Conservation (phyloP, 345 rosid species). For the Rhodamnia argentea region DNA sequence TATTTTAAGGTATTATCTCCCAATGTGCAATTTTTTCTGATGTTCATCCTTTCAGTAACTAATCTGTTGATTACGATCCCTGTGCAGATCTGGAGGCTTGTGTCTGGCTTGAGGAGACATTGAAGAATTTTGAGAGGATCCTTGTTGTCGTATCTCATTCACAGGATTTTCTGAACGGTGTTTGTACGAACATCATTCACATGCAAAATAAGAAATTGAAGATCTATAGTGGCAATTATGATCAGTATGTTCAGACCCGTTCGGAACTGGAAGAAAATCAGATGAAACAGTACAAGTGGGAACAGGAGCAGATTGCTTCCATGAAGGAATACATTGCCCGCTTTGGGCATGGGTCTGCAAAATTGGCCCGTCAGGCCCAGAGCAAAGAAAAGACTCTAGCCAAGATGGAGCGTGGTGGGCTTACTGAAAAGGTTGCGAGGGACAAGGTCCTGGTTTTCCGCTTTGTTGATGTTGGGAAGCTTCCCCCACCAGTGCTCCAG, state of each 20-base stretch:
- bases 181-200: slow-evolving; percentile 95
- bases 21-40: background rate
- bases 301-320: slow-evolving; percentile 93
- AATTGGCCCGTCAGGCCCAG: slow-evolving; percentile 98
- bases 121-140: slow-evolving; percentile 89
- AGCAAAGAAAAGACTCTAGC: slow-evolving; percentile 98
- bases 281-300: slow-evolving; percentile 99
- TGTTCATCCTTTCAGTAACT: background rate
- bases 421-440: slow-evolving; percentile 68
- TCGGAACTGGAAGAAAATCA: slow-evolving; percentile 93
- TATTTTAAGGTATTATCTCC: background rate
- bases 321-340: slow-evolving; percentile 99
- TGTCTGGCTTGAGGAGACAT: slow-evolving; percentile 93
- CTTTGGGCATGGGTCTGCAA: slow-evolving; percentile 98
- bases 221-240: slow-evolving; percentile 81
- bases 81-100: slow-evolving; percentile 93
- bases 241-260: slow-evolving; percentile 96
- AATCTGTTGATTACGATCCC: background rate
- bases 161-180: slow-evolving; percentile 94
- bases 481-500: slow-evolving; percentile 97
- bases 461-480: slow-evolving; percentile 90
- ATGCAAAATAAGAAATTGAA: slow-evolving; percentile 86
- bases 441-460: slow-evolving; percentile 84
- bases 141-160: slow-evolving; percentile 96
- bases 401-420: slow-evolving; percentile 99